phyloP scores from a whole-genome alignment of 169 alveolate genomes.

The Plasmodium ovale region DNA sequence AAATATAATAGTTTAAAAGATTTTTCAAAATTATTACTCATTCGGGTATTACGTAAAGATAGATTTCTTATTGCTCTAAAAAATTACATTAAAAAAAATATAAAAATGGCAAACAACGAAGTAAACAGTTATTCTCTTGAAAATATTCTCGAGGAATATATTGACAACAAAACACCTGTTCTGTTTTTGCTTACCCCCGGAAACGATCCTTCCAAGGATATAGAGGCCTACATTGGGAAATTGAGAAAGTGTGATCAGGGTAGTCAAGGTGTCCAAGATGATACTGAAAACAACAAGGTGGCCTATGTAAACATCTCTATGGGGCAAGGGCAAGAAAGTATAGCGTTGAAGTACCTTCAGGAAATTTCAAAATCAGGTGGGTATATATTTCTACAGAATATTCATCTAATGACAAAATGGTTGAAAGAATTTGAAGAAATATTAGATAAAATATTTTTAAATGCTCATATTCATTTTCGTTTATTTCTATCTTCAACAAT shows the following conservation, averaged over 20 bases:
- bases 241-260: too few relatives aligned
- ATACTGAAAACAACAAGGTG: conserved; percentile 85
- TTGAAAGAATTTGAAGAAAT: conserved; percentile 94
- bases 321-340: conserved; percentile 98
- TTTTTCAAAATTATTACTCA: conserved; percentile 93
- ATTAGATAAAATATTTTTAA: conserved; percentile 93
- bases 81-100: conserved; percentile 91
- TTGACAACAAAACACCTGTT: conserved; percentile 93
- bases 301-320: conserved; percentile 95
- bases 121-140: conserved; percentile 92
- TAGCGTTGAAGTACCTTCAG: conserved; percentile 94
- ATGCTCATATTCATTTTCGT: conserved; percentile 95
- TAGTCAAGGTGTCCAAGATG: not conserved
- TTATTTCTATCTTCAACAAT: conserved; percentile 93
- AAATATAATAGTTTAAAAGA: conserved; percentile 90
- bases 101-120: conserved; percentile 93
- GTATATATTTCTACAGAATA: conserved; percentile 95
- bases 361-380: conserved; percentile 94
- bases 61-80: conserved; percentile 94
- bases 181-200: conserved; percentile 96
- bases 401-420: conserved; percentile 97
- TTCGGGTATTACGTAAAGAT: conserved; percentile 96
- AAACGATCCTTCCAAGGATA: conserved; percentile 94
- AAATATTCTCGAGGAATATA: conserved; percentile 93
- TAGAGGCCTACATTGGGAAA: conserved; percentile 84